Conservation (phyloP, 2,329 filamentous ascomycete species). For the Rutstroemia sp. region DNA sequence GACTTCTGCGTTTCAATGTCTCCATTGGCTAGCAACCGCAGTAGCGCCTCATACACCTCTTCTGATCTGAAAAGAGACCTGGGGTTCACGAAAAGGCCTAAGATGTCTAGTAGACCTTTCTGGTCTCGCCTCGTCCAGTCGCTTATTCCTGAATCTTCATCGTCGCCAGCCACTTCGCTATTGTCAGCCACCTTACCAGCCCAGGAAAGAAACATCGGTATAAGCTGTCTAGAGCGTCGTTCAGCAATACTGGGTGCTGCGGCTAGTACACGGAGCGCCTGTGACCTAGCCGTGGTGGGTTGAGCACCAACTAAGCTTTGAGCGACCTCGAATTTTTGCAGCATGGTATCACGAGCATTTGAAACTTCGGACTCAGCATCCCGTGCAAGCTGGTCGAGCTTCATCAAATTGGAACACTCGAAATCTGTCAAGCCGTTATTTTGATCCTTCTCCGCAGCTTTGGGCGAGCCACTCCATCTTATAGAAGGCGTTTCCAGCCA, state of each 20-base stretch:
- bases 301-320: conserved; percentile 48
- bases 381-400: conserved; percentile 45
- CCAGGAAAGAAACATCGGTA: conserved; percentile 83
- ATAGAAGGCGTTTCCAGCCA: conserved; percentile 63
- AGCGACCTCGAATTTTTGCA: conserved; percentile 54
- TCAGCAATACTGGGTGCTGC: conserved; percentile 72
- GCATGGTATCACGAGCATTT: conserved; percentile 50
- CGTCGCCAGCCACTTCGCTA: conserved; percentile 21
- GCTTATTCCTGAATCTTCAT: conserved; percentile 31
- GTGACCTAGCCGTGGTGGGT: conserved; percentile 56
- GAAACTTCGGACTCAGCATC: conserved; percentile 46
- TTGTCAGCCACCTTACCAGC: conserved; percentile 42
- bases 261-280: conserved; percentile 72
- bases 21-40: conserved; percentile 75
- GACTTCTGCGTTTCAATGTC: conserved; percentile 84
- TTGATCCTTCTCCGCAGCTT: conserved; percentile 30
- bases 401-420: conserved; percentile 69
- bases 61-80: conserved; percentile 71
- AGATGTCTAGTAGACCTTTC: conserved; percentile 72
- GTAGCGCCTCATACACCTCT: conserved; percentile 68
- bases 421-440: conserved; percentile 59
- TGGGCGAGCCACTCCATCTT: conserved; percentile 41
- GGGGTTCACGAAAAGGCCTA: conserved; percentile 81
- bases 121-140: conserved; percentile 73
- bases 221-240: conserved; percentile 73